Evolutionary conservation across 495 filamentous ascomycete genomes (phyloP).

Genomic region (Neurospora intermedia): DNA sequence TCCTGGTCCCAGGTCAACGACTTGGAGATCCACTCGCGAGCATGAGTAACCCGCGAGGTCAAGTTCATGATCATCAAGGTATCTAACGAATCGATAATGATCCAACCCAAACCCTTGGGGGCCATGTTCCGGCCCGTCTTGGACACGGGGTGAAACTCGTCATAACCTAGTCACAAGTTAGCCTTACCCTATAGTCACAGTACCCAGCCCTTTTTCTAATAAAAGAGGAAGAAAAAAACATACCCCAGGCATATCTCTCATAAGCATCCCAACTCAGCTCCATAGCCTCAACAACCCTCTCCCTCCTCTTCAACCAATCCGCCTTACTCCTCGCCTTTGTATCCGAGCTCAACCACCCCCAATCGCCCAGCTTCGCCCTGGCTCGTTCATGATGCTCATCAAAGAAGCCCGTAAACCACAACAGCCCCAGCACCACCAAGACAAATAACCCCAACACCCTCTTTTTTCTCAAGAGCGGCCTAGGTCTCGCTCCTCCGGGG

Average conservation of each 20-base stretch:
- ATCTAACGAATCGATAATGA: conserved; percentile 92
- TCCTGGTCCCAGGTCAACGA: conserved; percentile 77
- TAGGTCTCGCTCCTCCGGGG: conserved; percentile 30
- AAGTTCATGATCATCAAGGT: conserved; percentile 98
- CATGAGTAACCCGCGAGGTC: conserved; percentile 73
- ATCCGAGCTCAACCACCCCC: conserved; percentile 31
- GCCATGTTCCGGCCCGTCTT: conserved; percentile 78
- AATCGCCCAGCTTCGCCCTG: conserved; percentile 21
- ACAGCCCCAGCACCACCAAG: conserved; percentile 37
- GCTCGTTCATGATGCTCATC: conserved; percentile 21
- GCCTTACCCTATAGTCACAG: neutral
- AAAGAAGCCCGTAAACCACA: conserved; percentile 53
- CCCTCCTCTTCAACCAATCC: conserved; percentile 67
- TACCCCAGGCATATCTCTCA: conserved; percentile 90
- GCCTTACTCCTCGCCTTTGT: conserved; percentile 25
- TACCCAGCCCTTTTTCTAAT: neutral
- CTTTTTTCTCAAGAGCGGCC: conserved; percentile 42
- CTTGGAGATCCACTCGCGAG: conserved; percentile 82
- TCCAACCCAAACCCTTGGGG: conserved; percentile 82
- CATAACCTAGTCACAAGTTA: conserved; percentile 48
- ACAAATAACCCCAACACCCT: conserved; percentile 38
- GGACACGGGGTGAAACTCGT: conserved; percentile 73
- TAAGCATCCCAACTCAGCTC: conserved; percentile 86
- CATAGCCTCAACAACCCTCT: conserved; percentile 85
- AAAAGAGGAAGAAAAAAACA: too few species aligned